Conservation (phyloP, 1,284 basidiomycete genomes). For the Ustilago xerochloae region DNA sequence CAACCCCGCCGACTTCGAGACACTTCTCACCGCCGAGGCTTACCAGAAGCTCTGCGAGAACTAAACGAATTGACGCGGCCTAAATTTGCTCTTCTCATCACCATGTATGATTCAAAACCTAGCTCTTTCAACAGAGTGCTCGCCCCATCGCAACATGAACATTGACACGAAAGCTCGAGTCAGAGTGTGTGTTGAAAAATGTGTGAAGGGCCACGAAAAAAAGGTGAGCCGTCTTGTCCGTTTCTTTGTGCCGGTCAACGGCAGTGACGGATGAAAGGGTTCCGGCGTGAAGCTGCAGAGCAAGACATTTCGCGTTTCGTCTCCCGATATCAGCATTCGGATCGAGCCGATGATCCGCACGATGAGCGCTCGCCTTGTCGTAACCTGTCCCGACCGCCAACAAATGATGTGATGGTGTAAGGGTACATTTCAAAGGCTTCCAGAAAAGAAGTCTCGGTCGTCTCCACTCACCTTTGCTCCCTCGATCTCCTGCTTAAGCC, state of each 20-base stretch:
- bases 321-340: neutral
- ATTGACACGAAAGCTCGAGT: constrained; percentile 1
- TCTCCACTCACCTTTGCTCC: too few species aligned
- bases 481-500: too few species aligned
- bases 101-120: too few species aligned
- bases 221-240: neutral
- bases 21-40: constrained; percentile 80
- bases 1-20: constrained; percentile 78
- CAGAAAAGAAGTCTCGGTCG: too few species aligned
- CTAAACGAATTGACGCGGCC: constrained; percentile 11
- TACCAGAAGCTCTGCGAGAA: constrained; percentile 74
- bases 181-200: neutral
- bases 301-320: too few species aligned
- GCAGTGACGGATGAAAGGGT: constrained; percentile 13
- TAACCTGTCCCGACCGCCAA: too few species aligned
- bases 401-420: too few species aligned
- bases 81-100: neutral
- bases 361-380: too few species aligned
- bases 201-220: neutral
- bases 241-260: neutral
- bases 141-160: neutral
- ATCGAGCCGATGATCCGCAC: too few species aligned
- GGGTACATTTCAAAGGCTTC: too few species aligned
- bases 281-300: neutral
- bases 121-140: constrained; percentile 32